phyloP scores from a whole-genome alignment of 2,329 filamentous ascomycete species.

The Plenodomus biglobosus region DNA sequence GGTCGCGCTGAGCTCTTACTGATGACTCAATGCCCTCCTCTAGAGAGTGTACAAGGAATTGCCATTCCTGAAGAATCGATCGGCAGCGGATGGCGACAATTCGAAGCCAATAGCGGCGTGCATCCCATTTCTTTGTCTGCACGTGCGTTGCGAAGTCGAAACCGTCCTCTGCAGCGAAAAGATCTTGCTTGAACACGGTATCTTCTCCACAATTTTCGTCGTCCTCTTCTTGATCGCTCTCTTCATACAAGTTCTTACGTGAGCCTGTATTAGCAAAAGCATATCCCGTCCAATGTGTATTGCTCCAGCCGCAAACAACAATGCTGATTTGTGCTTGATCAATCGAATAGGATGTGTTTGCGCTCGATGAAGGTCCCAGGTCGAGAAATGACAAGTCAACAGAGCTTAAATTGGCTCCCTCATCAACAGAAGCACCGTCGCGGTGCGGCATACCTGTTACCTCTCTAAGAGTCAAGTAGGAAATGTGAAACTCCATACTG shows the following conservation, averaged over 20 bases:
- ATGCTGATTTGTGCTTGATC: conserved; percentile 4
- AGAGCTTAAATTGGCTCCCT: too few relatives aligned
- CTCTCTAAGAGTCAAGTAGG: conserved; percentile 3
- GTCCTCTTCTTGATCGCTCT: too few relatives aligned
- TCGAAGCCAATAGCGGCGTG: conserved; percentile 11
- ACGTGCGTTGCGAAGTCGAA: background rate
- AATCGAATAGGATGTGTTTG: background rate
- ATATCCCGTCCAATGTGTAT: conserved; percentile 5
- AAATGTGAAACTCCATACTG: conserved; percentile 4
- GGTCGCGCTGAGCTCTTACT: background rate
- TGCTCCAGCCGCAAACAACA: conserved; percentile 7
- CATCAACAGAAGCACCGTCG: too few relatives aligned
- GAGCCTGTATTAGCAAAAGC: conserved; percentile 1
- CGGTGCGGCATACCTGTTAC: too few relatives aligned
- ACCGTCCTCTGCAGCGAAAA: background rate
- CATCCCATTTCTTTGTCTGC: conserved; percentile 6
- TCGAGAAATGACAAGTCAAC: too few relatives aligned
- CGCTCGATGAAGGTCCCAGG: background rate
- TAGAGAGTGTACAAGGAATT: conserved; percentile 6
- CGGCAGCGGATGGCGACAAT: conserved; percentile 1
- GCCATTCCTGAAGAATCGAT: conserved; percentile 5
- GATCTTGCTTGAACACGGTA: background rate
- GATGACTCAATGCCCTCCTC: conserved; percentile 4
- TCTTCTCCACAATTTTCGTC: conserved; percentile 1
- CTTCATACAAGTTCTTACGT: too few relatives aligned